A percentile compares a stretch with the other conserved stretches of the same genome.
Evolutionary conservation across 2,329 filamentous ascomycete genomes (phyloP).

Genomic region (Ascocoryne sarcoides): DNA sequence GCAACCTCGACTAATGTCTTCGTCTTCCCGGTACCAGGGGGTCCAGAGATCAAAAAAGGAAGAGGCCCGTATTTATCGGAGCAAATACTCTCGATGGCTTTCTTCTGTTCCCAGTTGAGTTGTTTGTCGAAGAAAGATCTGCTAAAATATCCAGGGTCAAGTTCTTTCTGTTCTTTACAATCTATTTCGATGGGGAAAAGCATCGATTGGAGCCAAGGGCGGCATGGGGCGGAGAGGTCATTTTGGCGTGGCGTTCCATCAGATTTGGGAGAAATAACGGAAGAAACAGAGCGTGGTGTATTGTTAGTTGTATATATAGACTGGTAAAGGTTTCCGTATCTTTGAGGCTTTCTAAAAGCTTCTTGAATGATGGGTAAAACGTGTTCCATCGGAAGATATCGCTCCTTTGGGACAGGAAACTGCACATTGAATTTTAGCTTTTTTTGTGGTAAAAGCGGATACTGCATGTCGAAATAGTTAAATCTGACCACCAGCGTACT

Average conservation of each 20-base stretch:
- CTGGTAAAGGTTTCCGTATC: too few relatives aligned
- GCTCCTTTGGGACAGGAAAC: conserved; percentile 10
- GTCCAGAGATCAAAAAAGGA: conserved; percentile 16
- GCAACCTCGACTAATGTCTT: conserved; percentile 16
- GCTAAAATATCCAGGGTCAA: conserved; percentile 9
- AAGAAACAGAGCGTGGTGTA: not conserved
- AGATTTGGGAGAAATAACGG: not conserved
- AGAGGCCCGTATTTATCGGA: conserved; percentile 11
- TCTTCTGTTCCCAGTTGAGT: conserved; percentile 16
- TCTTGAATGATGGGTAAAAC: conserved; percentile 12
- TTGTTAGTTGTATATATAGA: too few relatives aligned
- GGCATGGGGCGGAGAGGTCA: not conserved
- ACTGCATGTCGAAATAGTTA: not conserved
- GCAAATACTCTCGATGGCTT: conserved; percentile 12
- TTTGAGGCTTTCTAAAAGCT: conserved; percentile 3
- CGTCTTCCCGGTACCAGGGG: conserved; percentile 17
- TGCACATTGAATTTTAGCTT: conserved; percentile 10
- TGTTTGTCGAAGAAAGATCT: conserved; percentile 10
- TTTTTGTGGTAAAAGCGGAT: not conserved
- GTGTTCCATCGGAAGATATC: conserved; percentile 9
- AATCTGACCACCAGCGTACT: conserved; percentile 5
- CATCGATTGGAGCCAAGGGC: conserved; percentile 12
- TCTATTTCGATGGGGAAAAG: conserved; percentile 8
- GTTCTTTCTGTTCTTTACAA: conserved; percentile 7
- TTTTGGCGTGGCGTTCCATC: not conserved